Base-by-base conservation (phyloP, 495 filamentous ascomycete species). In the Neurospora cerealis region DNA sequence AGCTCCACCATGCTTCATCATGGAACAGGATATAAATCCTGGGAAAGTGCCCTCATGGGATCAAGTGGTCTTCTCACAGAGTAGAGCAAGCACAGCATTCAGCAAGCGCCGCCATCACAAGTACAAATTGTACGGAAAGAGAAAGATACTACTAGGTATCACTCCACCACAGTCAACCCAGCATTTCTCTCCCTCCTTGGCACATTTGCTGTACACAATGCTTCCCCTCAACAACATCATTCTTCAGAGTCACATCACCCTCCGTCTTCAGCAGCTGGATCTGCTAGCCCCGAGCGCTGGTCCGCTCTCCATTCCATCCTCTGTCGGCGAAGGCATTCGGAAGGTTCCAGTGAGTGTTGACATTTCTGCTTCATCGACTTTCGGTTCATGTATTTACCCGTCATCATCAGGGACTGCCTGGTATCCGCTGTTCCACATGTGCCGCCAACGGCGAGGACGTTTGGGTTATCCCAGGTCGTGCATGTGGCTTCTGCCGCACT, bases 381-480 rank as follows among this genome's bases (percentile, higher is more conserved):
- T 19, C 21, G 6, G 28, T 34, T 19, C 28, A 28, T 32, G 21
- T 37, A 3, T 21, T 39, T 24, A 8, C 38, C 74, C 73, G n/a
- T 28, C 24, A 28, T 60, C 11, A 76, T 62, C 8, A 5, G 37
- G 10, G 79, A 73, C 48, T 79, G 11, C 80, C 80, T 15, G 80
- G 80, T 4, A 74, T 80, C n/a, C 76, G 71, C 11, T 82, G 80
- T 69, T 72, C 62, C 2, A 80, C 73, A 1, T 82, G 80, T 69
- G 79, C 80, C 46, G 79, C 77, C 24, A 85, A 85, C 48, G 86
- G 86, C 42, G 75, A 81, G 37, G 86, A 87, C 44, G 81, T 85
- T 54, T 87, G 86, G 86, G 85, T 87, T 62, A 80, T 86, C 44
- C 84, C 84, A 3, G 85, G 86, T 46, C 77, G 81, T 44, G 76